These are phyloP conservation scores for Triadica sebifera DNA, from an alignment of 345 rosid genomes.

Conservation along the genomic window DNA sequence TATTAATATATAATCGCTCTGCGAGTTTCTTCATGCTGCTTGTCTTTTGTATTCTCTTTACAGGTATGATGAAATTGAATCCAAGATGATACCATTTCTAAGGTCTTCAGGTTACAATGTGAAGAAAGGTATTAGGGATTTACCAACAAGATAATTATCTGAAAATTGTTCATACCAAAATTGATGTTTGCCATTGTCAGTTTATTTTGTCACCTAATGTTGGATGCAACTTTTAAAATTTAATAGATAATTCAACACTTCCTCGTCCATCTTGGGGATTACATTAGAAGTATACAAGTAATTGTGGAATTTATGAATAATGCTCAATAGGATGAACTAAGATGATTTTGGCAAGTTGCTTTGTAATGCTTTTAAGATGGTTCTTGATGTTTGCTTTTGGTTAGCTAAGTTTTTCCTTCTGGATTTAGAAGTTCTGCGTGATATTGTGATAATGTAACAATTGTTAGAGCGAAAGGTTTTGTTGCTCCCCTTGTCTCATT, in stretches of 20 bases:
- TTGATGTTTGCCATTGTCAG: background rate
- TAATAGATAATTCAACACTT: no score
- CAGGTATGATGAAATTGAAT: slow-evolving; percentile 89
- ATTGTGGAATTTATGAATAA: no score
- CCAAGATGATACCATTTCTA: slow-evolving; percentile 84
- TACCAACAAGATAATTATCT: background rate
- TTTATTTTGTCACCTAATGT: no score
- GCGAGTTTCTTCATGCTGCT: background rate
- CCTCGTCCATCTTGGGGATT: background rate
- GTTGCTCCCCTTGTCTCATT: background rate
- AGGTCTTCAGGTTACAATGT: slow-evolving; percentile 89
- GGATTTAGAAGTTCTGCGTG: background rate
- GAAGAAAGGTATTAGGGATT: slow-evolving; percentile 68
- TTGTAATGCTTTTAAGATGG: background rate
- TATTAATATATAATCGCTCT: background rate
- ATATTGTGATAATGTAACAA: background rate
- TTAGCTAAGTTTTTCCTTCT: background rate
- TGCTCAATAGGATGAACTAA: no score
- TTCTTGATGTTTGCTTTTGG: background rate
- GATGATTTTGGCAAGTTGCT: background rate
- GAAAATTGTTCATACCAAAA: background rate
- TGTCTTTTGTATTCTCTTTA: background rate
- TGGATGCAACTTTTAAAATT: no score
- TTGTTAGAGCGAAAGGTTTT: no score
- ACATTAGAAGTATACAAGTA: no score